Conservation (phyloP, 257 asterid genomes). For the Cynanchum wilfordii region DNA sequence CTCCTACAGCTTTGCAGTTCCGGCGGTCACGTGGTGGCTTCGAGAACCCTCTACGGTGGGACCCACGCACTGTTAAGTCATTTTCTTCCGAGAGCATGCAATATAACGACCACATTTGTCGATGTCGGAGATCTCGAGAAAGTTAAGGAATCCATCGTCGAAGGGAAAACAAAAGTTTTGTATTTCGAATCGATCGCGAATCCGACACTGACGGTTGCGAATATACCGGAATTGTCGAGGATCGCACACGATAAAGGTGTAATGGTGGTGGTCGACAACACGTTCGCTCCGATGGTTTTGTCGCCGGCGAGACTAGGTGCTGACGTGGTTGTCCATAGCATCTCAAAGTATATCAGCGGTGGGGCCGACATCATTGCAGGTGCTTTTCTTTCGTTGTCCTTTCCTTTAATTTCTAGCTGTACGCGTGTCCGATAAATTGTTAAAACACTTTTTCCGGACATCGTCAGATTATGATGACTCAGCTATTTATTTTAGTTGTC, state of each 20-base stretch:
- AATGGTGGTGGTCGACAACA: conserved; percentile 84
- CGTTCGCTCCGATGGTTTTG: conserved; percentile 91
- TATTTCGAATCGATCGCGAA: conserved; percentile 75
- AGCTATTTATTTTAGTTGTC: no score
- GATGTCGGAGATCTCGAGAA: conserved; percentile 50
- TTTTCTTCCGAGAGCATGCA: conserved; percentile 75
- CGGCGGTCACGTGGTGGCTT: conserved; percentile 89
- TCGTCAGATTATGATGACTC: no score
- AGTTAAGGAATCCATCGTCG: conserved; percentile 52
- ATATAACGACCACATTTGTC: conserved; percentile 82
- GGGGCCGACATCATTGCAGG: conserved; percentile 96
- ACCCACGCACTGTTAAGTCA: conserved; percentile 80
- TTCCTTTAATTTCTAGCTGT: neutral
- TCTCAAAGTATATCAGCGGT: conserved; percentile 89
- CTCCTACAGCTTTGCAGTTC: conserved; percentile 84
- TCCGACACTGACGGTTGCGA: conserved; percentile 80
- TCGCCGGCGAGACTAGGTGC: conserved; percentile 92
- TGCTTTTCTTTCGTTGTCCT: neutral
- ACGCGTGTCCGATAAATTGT: neutral
- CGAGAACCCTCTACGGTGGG: conserved; percentile 79
- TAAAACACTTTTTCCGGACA: no score
- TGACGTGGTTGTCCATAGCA: conserved; percentile 88
- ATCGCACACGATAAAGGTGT: conserved; percentile 84
- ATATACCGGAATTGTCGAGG: conserved; percentile 75
- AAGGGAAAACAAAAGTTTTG: conserved; percentile 70